phyloP scores from a whole-genome alignment of 2,329 filamentous ascomycete species.

The Claviceps digitariae region DNA sequence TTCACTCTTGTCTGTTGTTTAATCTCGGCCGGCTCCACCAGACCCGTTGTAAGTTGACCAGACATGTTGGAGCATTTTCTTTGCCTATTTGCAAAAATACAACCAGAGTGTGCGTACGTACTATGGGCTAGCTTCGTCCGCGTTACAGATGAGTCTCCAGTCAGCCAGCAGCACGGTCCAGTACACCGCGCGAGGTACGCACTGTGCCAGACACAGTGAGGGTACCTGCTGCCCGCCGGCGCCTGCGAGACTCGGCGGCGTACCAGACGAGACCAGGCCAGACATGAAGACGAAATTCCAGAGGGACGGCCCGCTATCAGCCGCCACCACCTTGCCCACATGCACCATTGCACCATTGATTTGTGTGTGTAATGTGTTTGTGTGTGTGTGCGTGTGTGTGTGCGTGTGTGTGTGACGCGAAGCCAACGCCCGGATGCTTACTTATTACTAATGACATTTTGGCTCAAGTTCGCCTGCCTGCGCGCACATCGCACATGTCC shows the following conservation, averaged over 20 bases:
- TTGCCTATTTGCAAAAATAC: no score
- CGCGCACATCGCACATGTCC: no score
- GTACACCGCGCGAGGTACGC: no score
- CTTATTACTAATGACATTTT: no score
- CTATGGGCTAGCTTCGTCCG: no score
- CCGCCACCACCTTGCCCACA: neutral
- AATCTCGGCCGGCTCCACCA: neutral
- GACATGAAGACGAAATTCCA: neutral
- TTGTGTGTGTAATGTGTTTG: neutral
- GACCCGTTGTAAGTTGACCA: neutral
- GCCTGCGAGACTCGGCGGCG: neutral
- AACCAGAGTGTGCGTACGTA: no score
- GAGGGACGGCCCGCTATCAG: conserved; percentile 5
- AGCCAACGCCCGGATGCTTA: neutral
- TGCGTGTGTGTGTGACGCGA: no score
- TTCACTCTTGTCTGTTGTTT: neutral
- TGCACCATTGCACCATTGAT: neutral
- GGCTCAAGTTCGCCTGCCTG: no score
- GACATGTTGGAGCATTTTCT: neutral
- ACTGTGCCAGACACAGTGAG: neutral
- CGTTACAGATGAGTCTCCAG: no score
- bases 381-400: no score
- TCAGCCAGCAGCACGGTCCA: no score
- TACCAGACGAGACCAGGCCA: neutral
- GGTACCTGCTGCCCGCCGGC: neutral